phyloP scores from a whole-genome alignment of 2,329 filamentous ascomycete genomes.

The Monosporascus ibericus region DNA sequence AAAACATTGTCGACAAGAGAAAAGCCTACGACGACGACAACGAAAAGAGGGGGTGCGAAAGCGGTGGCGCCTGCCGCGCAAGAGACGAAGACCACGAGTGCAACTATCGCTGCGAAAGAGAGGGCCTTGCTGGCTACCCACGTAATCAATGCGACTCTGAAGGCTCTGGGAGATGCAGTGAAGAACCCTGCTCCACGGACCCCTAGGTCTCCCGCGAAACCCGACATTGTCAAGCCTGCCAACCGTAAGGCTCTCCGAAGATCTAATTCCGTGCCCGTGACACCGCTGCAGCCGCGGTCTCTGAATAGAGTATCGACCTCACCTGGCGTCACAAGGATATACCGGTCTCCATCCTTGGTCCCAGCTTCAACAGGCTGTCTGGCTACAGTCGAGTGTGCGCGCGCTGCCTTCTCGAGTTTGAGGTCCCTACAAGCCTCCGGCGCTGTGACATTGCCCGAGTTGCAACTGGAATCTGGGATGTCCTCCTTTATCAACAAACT shows the following conservation, averaged over 20 bases:
- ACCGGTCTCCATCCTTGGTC: conserved; percentile 14
- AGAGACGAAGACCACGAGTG: conserved; percentile 26
- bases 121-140: conserved; percentile 65
- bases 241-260: conserved; percentile 41
- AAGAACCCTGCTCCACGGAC: conserved; percentile 37
- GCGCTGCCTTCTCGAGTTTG: conserved; percentile 60
- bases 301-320: conserved; percentile 56
- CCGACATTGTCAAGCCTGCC: conserved; percentile 31
- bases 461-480: conserved; percentile 70
- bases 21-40: conserved; percentile 10
- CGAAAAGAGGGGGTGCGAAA: conserved; percentile 2
- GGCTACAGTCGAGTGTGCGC: conserved; percentile 61
- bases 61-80: conserved; percentile 13
- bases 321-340: conserved; percentile 34
- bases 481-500: conserved; percentile 63
- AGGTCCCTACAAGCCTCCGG: conserved; percentile 50
- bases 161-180: conserved; percentile 60
- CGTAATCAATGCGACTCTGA: conserved; percentile 65
- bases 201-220: conserved; percentile 25
- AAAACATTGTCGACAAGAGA: conserved; percentile 16
- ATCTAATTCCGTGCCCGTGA: conserved; percentile 52
- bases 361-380: conserved; percentile 39
- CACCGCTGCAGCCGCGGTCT: conserved; percentile 55
- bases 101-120: conserved; percentile 49
- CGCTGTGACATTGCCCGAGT: conserved; percentile 48